Conservation (phyloP, 2,329 filamentous ascomycete species). For the Rhytidhysteron rufulum region DNA sequence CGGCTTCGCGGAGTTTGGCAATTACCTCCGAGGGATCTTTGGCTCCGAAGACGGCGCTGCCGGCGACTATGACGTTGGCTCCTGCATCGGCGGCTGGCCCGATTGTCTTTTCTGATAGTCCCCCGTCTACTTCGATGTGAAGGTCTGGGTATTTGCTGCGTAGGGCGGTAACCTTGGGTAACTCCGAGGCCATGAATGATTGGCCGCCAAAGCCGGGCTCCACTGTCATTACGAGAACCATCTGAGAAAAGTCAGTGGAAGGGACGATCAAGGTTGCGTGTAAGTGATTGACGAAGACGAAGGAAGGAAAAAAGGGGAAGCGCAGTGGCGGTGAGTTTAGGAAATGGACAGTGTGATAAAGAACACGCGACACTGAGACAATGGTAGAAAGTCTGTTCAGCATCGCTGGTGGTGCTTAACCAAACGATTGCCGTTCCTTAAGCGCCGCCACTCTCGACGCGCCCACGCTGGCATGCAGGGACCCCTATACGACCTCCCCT, state of each 20-base stretch:
- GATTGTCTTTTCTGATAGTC: constrained; percentile 81
- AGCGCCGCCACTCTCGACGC: constrained; percentile 3
- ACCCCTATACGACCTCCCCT: neutral
- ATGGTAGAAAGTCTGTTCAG: neutral
- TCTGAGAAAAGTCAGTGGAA: no score
- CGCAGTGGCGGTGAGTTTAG: neutral
- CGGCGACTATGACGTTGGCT: constrained; percentile 96
- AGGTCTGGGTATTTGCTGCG: constrained; percentile 81
- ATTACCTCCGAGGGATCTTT: constrained; percentile 86
- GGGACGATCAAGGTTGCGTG: constrained; percentile 8
- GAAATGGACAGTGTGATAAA: neutral
- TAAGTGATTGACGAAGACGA: constrained; percentile 4
- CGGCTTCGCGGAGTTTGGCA: constrained; percentile 70
- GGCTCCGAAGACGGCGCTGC: constrained; percentile 92
- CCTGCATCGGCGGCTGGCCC: constrained; percentile 92
- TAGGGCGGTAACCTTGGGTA: constrained; percentile 87
- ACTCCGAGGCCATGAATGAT: constrained; percentile 95
- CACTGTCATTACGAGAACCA: constrained; percentile 98
- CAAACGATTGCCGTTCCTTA: neutral
- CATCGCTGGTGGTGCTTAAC: neutral
- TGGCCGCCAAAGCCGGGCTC: constrained; percentile 96
- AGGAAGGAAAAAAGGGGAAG: neutral
- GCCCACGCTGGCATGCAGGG: neutral
- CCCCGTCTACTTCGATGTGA: constrained; percentile 97
- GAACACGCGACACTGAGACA: constrained; percentile 4